Evolutionary conservation across 108 stramenopile species (phyloP).

Genomic region (Pseudonitzschia multistriata): DNA sequence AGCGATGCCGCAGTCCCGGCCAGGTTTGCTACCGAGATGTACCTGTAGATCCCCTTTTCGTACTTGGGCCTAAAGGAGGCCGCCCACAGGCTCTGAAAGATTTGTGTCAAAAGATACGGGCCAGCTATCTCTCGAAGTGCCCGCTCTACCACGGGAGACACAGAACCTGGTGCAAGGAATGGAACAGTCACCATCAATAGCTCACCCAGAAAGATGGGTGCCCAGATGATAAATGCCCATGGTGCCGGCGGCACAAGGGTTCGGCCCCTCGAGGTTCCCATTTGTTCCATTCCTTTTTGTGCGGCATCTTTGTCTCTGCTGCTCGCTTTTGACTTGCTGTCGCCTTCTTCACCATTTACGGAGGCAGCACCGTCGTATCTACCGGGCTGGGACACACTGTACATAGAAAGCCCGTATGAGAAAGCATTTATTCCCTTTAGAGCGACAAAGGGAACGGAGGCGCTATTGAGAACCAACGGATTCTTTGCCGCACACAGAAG

Average conservation of each 20-base stretch:
- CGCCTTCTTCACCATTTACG: background rate
- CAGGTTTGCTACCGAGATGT: conserved; percentile 46
- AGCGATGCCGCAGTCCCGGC: conserved; percentile 59
- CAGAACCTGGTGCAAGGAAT: conserved; percentile 45
- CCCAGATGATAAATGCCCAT: conserved; percentile 82
- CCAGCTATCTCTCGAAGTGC: background rate
- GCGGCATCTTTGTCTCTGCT: background rate
- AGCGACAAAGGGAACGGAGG: conserved; percentile 6
- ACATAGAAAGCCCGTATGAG: conserved; percentile 13
- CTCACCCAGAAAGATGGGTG: conserved; percentile 75
- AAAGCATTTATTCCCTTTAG: conserved; percentile 16
- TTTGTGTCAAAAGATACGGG: conserved; percentile 36
- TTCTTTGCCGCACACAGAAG: conserved; percentile 7
- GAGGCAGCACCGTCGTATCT: conserved; percentile 17
- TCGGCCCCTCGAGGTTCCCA: conserved; percentile 18
- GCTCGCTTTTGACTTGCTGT: background rate
- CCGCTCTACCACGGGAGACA: conserved; percentile 19
- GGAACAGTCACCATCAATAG: conserved; percentile 47
- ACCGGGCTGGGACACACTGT: conserved; percentile 16
- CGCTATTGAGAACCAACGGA: background rate
- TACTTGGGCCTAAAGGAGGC: conserved; percentile 67
- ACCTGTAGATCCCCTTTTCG: conserved; percentile 46
- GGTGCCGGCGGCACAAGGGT: conserved; percentile 66
- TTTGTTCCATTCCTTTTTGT: conserved; percentile 1
- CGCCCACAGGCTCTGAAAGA: conserved; percentile 68